Base-by-base conservation (phyloP, 1,139 yeast species). In the Suhomyces taliae region DNA sequence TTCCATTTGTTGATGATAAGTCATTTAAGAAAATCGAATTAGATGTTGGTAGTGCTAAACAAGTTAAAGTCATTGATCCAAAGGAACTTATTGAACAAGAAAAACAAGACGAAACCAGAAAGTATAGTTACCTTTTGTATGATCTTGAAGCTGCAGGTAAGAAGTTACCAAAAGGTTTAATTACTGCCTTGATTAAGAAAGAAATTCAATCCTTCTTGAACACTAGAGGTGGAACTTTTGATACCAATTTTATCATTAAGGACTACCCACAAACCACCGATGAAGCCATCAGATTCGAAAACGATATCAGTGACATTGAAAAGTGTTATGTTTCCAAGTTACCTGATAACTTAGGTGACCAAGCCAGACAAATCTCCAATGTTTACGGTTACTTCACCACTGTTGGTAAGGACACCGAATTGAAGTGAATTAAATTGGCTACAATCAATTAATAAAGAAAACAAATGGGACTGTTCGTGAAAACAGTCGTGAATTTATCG, bases 221-320 rank as follows among this genome's bases (percentile, higher is more conserved):
- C 50, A 73, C 79, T 8, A 64, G 76, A 19, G 67, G 70, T 19
- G 77, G 79, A 2, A 70, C 70, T 19, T 67, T 68, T 45, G 75
- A 72, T 42, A 74, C 79, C 14, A 70, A 75, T 38, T 73, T 79
- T 41, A 57, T 83, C 4, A 58, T 81, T 44, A 62, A 73, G 34
- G 78, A 82, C 57, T 83, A 80, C 55, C 89, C 90, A 6, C 78
- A 72, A 52, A 67, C 72, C 24, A 76, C 85, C 35, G 77, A 76
- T 40, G 89, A 84, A 52, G 87, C 88, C 9, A 79, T 83, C 48
- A 81, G 78, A 55, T 81, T 81, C 55, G 85, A 81, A 60, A 81
- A 79, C 53, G 83, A 80, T 50, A 69, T 81, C 41, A 72, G 82
- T 2, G 73, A 72, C 34, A 67, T 79, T 34, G 68, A 69, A 41